Evolutionary conservation across 106 monocot species (phyloP).

Genomic region (Dioscorea zingiberensis): DNA sequence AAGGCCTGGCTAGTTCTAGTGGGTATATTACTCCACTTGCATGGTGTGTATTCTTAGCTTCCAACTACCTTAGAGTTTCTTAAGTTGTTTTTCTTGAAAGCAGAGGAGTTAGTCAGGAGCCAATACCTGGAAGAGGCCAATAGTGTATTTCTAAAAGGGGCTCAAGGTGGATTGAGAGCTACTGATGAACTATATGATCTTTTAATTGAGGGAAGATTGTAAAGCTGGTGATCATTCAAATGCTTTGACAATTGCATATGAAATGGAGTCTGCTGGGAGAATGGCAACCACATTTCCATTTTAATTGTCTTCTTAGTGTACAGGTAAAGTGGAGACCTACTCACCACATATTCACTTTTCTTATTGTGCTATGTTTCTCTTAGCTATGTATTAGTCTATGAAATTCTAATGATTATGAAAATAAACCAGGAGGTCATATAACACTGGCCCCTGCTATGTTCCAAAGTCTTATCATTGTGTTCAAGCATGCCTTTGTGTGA

Average conservation of each 20-base stretch:
- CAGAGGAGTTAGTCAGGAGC: slow-evolving; percentile 87
- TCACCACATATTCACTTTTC: no score
- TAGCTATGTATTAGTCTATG: no score
- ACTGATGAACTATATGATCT: slow-evolving; percentile 93
- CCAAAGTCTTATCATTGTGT: no score
- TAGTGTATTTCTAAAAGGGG: slow-evolving; percentile 84
- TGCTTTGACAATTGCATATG: slow-evolving; percentile 96
- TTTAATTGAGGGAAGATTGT: slow-evolving; percentile 90
- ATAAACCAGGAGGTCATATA: no score
- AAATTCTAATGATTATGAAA: no score
- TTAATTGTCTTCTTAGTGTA: slow-evolving; percentile 93
- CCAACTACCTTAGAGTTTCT: no score
- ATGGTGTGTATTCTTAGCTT: no score
- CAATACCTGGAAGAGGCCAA: slow-evolving; percentile 75
- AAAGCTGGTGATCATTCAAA: slow-evolving; percentile 97
- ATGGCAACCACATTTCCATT: slow-evolving; percentile 99
- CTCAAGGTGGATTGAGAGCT: slow-evolving; percentile 83
- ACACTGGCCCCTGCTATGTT: no score
- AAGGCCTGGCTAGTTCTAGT: slow-evolving; percentile 91
- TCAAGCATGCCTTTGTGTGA: no score
- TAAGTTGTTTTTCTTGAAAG: slow-evolving; percentile 1
- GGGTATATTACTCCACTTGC: slow-evolving; percentile 33
- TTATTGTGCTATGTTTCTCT: no score
- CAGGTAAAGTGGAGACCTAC: slow-evolving; percentile 40
- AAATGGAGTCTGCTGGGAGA: slow-evolving; percentile 98